Conservation (phyloP, 2,329 filamentous ascomycete species). For the Thielaviopsis ethacetica region DNA sequence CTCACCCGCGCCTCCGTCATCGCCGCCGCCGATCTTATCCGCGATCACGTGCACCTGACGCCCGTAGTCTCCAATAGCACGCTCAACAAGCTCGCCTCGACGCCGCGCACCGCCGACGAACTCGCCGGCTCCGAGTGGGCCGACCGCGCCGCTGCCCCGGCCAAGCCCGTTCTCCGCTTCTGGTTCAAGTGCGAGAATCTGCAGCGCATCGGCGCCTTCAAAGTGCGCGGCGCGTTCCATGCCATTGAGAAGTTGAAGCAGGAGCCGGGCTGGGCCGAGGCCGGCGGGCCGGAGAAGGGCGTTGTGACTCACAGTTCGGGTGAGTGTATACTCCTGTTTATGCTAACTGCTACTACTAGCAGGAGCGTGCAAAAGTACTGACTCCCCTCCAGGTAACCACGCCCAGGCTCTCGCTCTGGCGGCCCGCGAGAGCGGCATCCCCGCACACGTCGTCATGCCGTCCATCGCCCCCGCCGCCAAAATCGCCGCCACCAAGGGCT, state of each 20-base stretch:
- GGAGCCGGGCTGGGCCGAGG: slow-evolving; percentile 44
- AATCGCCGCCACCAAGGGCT: slow-evolving; percentile 63
- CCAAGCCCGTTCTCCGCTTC: slow-evolving; percentile 50
- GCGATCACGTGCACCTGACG: slow-evolving; percentile 62
- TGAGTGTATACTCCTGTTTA: slow-evolving; percentile 21
- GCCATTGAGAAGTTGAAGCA: slow-evolving; percentile 54
- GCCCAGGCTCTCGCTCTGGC: slow-evolving; percentile 84
- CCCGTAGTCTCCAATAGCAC: slow-evolving; percentile 69
- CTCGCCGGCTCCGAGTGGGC: slow-evolving; percentile 40
- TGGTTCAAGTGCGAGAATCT: slow-evolving; percentile 96
- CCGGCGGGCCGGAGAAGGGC: slow-evolving; percentile 43
- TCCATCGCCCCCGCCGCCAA: slow-evolving; percentile 71
- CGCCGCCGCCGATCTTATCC: slow-evolving; percentile 56
- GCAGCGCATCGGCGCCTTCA: slow-evolving; percentile 84
- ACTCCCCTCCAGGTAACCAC: slow-evolving; percentile 57
- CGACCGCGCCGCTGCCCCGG: slow-evolving; percentile 41
- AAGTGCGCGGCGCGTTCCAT: slow-evolving; percentile 80
- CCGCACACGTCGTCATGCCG: slow-evolving; percentile 86
- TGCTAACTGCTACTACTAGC: neutral
- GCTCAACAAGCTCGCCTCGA: slow-evolving; percentile 58
- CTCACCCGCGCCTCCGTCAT: slow-evolving; percentile 58
- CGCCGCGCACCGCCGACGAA: slow-evolving; percentile 38
- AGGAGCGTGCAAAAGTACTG: neutral
- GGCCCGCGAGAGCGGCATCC: slow-evolving; percentile 54
- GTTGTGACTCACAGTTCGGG: slow-evolving; percentile 85